phyloP scores from a whole-genome alignment of 1,284 basidiomycete species.

The Farysia itapuensis region DNA sequence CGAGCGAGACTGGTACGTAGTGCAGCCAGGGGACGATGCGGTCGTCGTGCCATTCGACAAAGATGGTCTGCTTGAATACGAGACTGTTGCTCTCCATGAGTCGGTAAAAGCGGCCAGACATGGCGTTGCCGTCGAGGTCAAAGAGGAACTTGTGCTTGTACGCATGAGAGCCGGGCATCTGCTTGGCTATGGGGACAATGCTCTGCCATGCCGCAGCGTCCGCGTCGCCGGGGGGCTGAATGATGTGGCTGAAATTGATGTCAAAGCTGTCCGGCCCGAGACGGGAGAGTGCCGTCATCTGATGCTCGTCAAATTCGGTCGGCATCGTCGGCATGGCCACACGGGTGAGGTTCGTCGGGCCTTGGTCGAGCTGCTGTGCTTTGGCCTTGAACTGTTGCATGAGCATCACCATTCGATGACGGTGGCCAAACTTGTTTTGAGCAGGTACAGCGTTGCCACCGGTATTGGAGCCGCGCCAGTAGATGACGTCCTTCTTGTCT shows the following conservation, averaged over 20 bases:
- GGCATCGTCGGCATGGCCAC: constrained; percentile 13
- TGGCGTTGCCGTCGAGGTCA: constrained; percentile 24
- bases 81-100: constrained; percentile 34
- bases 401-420: constrained; percentile 13
- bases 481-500: constrained; percentile 15
- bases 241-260: constrained; percentile 11
- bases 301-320: neutral
- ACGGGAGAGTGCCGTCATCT: constrained; percentile 7
- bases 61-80: constrained; percentile 28
- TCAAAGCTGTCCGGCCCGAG: constrained; percentile 4
- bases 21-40: constrained; percentile 22
- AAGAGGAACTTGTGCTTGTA: constrained; percentile 20
- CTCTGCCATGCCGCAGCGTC: constrained; percentile 1
- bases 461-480: constrained; percentile 22
- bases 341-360: constrained; percentile 1
- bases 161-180: neutral
- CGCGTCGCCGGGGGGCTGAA: constrained; percentile 1
- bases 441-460: neutral
- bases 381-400: constrained; percentile 8
- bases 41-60: constrained; percentile 23
- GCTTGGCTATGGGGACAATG: constrained; percentile 1
- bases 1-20: constrained; percentile 15
- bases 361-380: constrained; percentile 1
- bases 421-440: constrained; percentile 3
- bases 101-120: constrained; percentile 24